Base-by-base conservation (phyloP, 495 filamentous ascomycete species). In the Cercophora samala region DNA sequence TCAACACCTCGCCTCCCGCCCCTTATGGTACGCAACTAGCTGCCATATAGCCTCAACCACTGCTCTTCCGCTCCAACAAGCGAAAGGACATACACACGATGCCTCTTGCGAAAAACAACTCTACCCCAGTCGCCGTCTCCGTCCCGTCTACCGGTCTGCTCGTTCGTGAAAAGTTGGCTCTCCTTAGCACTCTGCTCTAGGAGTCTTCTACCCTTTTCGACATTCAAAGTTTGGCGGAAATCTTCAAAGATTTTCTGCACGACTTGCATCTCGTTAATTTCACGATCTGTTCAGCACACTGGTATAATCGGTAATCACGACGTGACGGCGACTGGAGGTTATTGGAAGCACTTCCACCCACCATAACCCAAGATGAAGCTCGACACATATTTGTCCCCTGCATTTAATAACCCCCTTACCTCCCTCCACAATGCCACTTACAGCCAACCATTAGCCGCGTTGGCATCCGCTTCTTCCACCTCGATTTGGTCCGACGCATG, bases 401-500 rank as follows among this genome's bases (percentile, higher is more conserved):
- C 74, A 75, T 82, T 77, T 74, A 74, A 76, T 76, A 70, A 70
- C 25, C 68, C 75, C 58, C 73, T 77, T 76, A 69, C 69, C 24
- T 68, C 74, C 54, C 73, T 76, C 72, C 76, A 75, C 74, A 79
- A 83, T 80, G 81, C 77, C 64, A 87, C 88, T 67, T 93, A 92
- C 74, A 84, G 83, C 72, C 84, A 85, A 58, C 87, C 86, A n/a
- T 77, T 89, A 79, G 85, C 88, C 74, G 88, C 89, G 60, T 89
- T 87, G 67, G 84, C 88, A 73, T 90, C 90, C 37, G 89, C 90
- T 23, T 92, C 91, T 29, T 86, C 86, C 55, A 84, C 89, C 64
- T 93, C 92, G 5, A 84, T 93, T 70, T 95, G 92, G 82, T 96
- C 93, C 62, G 83, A 91, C 74, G 85, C 86, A 75, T 86, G 82